Evolutionary conservation across 2,329 filamentous ascomycete species (phyloP).

Genomic region (Epichloe bromicola): DNA sequence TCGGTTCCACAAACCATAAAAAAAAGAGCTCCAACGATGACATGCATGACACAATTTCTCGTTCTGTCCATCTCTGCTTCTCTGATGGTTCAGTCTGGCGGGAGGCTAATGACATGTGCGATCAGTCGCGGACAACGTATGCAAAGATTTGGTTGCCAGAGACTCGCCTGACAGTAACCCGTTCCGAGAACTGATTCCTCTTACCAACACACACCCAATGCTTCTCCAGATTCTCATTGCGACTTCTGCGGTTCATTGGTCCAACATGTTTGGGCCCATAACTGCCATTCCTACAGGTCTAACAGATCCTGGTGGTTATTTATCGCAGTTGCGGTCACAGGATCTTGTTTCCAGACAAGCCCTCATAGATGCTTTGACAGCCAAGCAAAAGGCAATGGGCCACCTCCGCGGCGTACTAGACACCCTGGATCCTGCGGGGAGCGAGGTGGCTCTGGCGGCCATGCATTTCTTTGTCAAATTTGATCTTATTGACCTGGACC

Average conservation of each 20-base stretch:
- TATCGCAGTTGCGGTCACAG: slow-evolving; percentile 23
- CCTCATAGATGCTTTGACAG: slow-evolving; percentile 32
- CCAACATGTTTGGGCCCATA: slow-evolving; percentile 27
- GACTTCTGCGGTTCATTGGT: slow-evolving; percentile 36
- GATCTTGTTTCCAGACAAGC: slow-evolving; percentile 25
- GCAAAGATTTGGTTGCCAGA: slow-evolving; percentile 39
- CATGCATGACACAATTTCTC: neutral
- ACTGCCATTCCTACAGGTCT: slow-evolving; percentile 18
- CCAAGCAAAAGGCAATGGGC: slow-evolving; percentile 33
- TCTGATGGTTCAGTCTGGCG: too few species aligned
- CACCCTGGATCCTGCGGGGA: slow-evolving; percentile 25
- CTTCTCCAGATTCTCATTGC: slow-evolving; percentile 36
- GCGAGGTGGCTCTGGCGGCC: slow-evolving; percentile 33
- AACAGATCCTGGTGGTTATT: slow-evolving; percentile 23
- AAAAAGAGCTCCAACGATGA: neutral
- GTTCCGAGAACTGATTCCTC: slow-evolving; percentile 34
- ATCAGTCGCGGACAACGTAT: slow-evolving; percentile 34
- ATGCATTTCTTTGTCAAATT: slow-evolving; percentile 40
- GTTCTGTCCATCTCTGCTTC: neutral
- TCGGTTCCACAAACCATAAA: too few species aligned
- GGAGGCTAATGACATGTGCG: slow-evolving; percentile 12
- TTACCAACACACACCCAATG: slow-evolving; percentile 31
- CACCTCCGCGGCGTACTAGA: slow-evolving; percentile 28
- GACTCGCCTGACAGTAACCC: slow-evolving; percentile 33
- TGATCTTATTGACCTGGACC: slow-evolving; percentile 35